Evolutionary conservation across 2,329 filamentous ascomycete genomes (phyloP).

Genomic region (Paecilomyces formosus): DNA sequence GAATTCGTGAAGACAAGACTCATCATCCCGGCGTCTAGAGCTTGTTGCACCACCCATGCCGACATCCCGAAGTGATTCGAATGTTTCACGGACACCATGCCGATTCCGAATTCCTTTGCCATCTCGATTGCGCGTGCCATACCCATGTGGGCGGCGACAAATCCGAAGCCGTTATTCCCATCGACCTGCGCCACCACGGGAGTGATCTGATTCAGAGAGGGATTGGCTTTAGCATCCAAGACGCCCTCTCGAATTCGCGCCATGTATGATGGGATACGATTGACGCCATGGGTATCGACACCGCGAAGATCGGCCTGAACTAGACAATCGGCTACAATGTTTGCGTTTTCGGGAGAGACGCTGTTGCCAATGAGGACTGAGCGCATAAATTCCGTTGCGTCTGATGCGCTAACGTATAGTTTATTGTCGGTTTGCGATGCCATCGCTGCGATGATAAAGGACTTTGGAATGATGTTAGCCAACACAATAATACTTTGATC

Average conservation of each 20-base stretch:
- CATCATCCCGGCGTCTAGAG: slow-evolving; percentile 64
- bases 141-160: slow-evolving; percentile 58
- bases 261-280: slow-evolving; percentile 72
- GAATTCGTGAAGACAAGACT: slow-evolving; percentile 65
- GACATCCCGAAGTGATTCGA: slow-evolving; percentile 81
- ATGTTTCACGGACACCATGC: slow-evolving; percentile 67
- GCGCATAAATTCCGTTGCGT: slow-evolving; percentile 17
- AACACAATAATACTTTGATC: neutral
- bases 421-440: slow-evolving; percentile 5
- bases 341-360: slow-evolving; percentile 52
- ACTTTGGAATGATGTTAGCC: neutral
- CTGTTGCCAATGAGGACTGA: slow-evolving; percentile 38
- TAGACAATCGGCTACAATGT: slow-evolving; percentile 59
- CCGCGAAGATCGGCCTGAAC: slow-evolving; percentile 69
- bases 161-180: slow-evolving; percentile 67
- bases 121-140: slow-evolving; percentile 63
- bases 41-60: slow-evolving; percentile 73
- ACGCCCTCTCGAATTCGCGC: slow-evolving; percentile 63
- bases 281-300: slow-evolving; percentile 72
- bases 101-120: slow-evolving; percentile 59
- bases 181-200: slow-evolving; percentile 63
- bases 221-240: slow-evolving; percentile 54
- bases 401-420: slow-evolving; percentile 3
- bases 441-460: neutral
- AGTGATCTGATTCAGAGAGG: slow-evolving; percentile 54